Percentiles rank a stretch among this genome's conserved stretches.
phyloP scores from a whole-genome alignment of 352 stramenopile species.

The Phytophthora vignae region DNA sequence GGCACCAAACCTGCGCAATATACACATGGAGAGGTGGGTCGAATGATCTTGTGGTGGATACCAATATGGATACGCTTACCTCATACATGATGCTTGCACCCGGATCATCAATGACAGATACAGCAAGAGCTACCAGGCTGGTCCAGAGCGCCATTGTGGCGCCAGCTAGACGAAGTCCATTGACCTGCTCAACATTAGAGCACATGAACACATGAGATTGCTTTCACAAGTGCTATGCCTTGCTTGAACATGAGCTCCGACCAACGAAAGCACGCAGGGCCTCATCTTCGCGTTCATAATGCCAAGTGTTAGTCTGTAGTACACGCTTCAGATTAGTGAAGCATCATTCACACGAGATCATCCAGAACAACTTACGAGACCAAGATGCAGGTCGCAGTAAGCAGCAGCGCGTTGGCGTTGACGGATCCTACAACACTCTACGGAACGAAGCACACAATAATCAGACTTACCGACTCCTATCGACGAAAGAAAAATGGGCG shows the following conservation, averaged over 20 bases:
- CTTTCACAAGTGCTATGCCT: not conserved
- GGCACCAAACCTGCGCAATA: conserved; percentile 55
- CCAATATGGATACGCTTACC: conserved; percentile 28
- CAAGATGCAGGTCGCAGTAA: conserved; percentile 39
- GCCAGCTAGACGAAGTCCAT: conserved; percentile 56
- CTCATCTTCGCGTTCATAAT: conserved; percentile 55
- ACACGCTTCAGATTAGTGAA: not conserved
- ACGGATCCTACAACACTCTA: conserved; percentile 50
- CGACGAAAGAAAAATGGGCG: not conserved
- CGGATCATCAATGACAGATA: conserved; percentile 54
- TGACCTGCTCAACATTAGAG: conserved; percentile 42
- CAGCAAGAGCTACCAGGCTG: conserved; percentile 44
- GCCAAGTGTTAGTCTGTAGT: conserved; percentile 32
- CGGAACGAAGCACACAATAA: conserved; percentile 3
- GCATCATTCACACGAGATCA: not conserved
- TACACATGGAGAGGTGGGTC: not conserved
- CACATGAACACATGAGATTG: not conserved
- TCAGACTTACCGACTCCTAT: not conserved
- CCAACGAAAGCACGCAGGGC: conserved; percentile 56
- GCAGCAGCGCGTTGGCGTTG: conserved; percentile 46
- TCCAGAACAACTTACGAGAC: conserved; percentile 36
- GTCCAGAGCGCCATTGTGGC: conserved; percentile 54
- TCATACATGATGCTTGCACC: conserved; percentile 48
- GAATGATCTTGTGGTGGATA: not conserved
- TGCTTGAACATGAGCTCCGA: conserved; percentile 19